Conservation (phyloP, 2,329 filamentous ascomycete species). For the Pseudogymnoascus sp. region DNA sequence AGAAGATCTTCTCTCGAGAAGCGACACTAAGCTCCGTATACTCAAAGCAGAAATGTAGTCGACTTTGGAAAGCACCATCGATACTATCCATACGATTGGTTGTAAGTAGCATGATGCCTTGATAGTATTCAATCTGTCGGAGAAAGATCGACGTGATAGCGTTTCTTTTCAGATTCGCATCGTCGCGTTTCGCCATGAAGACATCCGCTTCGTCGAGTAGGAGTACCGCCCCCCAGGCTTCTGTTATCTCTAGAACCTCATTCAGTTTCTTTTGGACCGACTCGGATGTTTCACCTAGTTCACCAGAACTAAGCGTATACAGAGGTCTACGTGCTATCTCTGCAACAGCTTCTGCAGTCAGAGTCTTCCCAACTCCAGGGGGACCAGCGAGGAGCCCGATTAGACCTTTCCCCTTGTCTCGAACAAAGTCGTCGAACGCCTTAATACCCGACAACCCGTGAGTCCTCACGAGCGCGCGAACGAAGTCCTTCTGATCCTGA, state of each 20-base stretch:
- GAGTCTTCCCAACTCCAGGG: conserved; percentile 17
- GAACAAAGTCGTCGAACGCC: conserved; percentile 15
- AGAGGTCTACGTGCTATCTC: conserved; percentile 25
- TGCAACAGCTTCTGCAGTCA: conserved; percentile 25
- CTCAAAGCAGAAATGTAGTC: conserved; percentile 42
- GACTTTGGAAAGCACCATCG: conserved; percentile 40
- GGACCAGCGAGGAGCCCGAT: conserved; percentile 35
- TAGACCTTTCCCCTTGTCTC: conserved; percentile 30
- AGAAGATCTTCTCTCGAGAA: too few relatives aligned
- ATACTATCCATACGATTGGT: conserved; percentile 41
- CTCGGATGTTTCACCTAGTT: conserved; percentile 38
- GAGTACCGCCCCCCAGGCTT: conserved; percentile 41
- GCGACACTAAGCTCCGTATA: conserved; percentile 34
- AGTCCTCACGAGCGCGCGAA: conserved; percentile 39
- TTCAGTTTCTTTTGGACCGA: conserved; percentile 48
- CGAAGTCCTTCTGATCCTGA: conserved; percentile 39
- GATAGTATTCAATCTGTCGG: conserved; percentile 17
- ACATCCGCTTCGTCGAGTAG: conserved; percentile 45
- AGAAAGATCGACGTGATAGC: conserved; percentile 39
- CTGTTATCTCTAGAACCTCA: conserved; percentile 39
- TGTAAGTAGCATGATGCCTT: conserved; percentile 34
- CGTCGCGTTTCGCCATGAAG: conserved; percentile 40
- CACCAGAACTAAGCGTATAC: conserved; percentile 35
- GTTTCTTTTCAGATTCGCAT: conserved; percentile 39
- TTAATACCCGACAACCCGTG: conserved; percentile 30